A percentile compares a stretch with the other conserved stretches of the same genome.
These are phyloP conservation scores for Xylariales sp. DNA, from an alignment of 2,329 filamentous ascomycete genomes.

Conservation along the genomic window DNA sequence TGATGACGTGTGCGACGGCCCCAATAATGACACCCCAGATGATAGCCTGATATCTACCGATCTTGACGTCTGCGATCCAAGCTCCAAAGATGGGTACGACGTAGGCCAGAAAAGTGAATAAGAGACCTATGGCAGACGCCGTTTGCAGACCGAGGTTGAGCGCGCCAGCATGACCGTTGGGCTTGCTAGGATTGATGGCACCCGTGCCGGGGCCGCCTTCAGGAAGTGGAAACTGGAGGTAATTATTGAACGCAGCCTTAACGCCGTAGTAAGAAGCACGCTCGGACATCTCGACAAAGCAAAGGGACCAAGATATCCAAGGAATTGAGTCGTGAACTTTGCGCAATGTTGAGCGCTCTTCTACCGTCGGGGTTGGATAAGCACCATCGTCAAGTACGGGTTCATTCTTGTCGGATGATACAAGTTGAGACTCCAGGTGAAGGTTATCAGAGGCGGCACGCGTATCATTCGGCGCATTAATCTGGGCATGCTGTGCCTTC, in stretches of 20 bases:
- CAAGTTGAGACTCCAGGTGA: slow-evolving; percentile 11
- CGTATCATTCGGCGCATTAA: background rate
- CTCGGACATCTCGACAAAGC: slow-evolving; percentile 46
- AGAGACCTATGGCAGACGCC: slow-evolving; percentile 39
- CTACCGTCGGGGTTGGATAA: slow-evolving; percentile 38
- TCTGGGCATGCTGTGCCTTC: background rate
- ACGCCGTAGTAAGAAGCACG: slow-evolving; percentile 49
- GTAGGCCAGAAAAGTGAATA: slow-evolving; percentile 45
- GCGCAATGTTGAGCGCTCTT: slow-evolving; percentile 40
- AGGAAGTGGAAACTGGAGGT: slow-evolving; percentile 49
- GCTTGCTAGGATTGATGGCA: slow-evolving; percentile 26
- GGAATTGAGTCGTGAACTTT: slow-evolving; percentile 42
- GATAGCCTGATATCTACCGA: slow-evolving; percentile 65
- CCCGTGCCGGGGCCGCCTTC: slow-evolving; percentile 31
- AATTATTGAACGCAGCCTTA: slow-evolving; percentile 48
- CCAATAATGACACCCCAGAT: slow-evolving; percentile 49
- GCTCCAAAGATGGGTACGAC: slow-evolving; percentile 45
- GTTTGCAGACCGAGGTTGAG: slow-evolving; percentile 45
- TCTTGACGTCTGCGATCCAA: slow-evolving; percentile 58
- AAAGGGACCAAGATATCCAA: slow-evolving; percentile 39
- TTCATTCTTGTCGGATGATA: slow-evolving; percentile 9
- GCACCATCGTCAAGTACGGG: slow-evolving; percentile 18
- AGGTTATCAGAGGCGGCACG: slow-evolving; percentile 1
- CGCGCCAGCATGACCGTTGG: slow-evolving; percentile 42
- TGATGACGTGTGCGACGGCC: slow-evolving; percentile 58